Base-by-base conservation (phyloP, 208 protist genomes). In the Trypanosoma platydactyli region DNA sequence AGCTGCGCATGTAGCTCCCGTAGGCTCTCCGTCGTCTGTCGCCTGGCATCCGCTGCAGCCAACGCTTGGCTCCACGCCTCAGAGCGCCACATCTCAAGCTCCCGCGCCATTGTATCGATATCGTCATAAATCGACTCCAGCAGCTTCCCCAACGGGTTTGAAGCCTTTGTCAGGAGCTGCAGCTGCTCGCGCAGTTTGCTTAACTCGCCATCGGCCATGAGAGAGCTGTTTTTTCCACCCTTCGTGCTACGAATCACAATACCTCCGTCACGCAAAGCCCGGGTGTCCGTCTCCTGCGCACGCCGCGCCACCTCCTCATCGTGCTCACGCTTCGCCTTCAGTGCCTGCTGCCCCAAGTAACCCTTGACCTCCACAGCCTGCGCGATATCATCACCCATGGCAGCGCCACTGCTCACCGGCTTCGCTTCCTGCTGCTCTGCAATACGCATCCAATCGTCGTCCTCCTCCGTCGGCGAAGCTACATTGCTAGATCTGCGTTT, bases 81-180 rank as follows among this genome's bases (percentile, higher is more conserved):
- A 25, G 80, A 86, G 38, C 90, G 83, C 90, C 90, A 96, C 87
- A 90, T 94, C 57, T 96, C 90, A 30, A 96, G 64, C 72, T 96
- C 90, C 5, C 90, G 78, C 13, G 75, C 71, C 90, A 96, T 96
- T 57, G 82, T 94, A 40, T 96, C 90, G 60, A 96, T 86, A 61
- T 96, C 90, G 51, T 96, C 88, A 73, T 94, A 83, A 27, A 93
- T 94, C 1, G 83, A 73, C 67, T 93, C 87, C 7, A 96, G 63
- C 22, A 96, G 86, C 75, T 91, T 92, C 13, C 90, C 90, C 16
- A 96, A 69, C 1, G 90, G 90, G 71, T 92, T 96, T 1, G 90
- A 92, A 18, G 90, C 90, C 64, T 96, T 96, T 33, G 87, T 96
- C 20, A 96, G 77, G 33, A 94, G 72, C 70, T 96, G 90, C 55